Conservation (phyloP, 1,284 basidiomycete species). For the Leccinum solheimii region DNA sequence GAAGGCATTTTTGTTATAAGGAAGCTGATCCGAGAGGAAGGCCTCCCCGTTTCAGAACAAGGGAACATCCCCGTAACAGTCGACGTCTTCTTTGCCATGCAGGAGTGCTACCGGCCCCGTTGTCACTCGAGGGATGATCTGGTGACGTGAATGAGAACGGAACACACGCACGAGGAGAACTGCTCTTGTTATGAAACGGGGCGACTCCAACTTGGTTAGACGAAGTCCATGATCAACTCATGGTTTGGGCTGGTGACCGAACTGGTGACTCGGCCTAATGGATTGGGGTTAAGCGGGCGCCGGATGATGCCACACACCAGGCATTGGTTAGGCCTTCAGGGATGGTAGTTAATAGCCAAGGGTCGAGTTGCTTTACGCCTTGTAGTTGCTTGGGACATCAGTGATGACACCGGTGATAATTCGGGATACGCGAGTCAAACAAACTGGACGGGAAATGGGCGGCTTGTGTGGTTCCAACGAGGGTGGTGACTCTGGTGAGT, state of each 20-base stretch:
- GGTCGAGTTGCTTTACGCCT: background rate
- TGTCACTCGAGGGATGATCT: background rate
- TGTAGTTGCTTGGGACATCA: background rate
- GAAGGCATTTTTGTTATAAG: background rate
- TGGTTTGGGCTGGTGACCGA: background rate
- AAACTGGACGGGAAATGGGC: background rate
- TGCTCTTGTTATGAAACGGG: background rate
- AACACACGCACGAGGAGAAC: background rate
- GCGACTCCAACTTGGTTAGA: background rate
- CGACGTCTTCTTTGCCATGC: background rate
- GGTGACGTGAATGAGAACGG: background rate
- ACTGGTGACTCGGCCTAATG: background rate
- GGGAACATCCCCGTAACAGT: background rate
- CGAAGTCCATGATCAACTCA: background rate
- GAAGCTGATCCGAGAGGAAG: background rate
- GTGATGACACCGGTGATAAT: background rate
- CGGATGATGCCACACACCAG: background rate
- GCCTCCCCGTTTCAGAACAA: background rate
- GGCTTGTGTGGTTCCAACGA: background rate
- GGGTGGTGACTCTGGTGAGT: background rate
- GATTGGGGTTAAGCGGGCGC: background rate
- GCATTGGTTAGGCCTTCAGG: too few relatives aligned
- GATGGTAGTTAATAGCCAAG: background rate
- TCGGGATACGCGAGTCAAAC: background rate
- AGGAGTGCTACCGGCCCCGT: background rate